phyloP scores from a whole-genome alignment of 768 basidiomycete species.

The Suillus discolor region DNA sequence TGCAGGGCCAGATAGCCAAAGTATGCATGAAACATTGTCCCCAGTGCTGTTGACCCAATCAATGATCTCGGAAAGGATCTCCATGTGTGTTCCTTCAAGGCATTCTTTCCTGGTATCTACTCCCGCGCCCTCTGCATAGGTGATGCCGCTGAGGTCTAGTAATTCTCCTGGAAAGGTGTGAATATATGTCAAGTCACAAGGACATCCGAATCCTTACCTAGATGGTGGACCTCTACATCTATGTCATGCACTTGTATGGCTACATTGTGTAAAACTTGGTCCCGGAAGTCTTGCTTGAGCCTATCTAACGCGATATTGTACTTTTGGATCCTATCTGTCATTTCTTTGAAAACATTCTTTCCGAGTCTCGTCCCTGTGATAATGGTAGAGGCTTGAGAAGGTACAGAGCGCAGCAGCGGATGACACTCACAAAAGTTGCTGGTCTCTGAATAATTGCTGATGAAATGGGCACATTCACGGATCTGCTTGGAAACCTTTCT shows the following conservation, averaged over 20 bases:
- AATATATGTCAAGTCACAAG: too few relatives aligned
- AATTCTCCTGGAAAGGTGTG: neutral
- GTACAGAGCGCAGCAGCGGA: too few relatives aligned
- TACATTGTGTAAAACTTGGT: neutral
- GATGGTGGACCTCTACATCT: too few relatives aligned
- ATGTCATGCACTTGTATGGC: neutral
- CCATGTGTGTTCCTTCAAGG: too few relatives aligned
- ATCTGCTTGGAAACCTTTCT: neutral
- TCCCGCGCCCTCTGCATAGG: too few relatives aligned
- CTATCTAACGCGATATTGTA: constrained; percentile 1
- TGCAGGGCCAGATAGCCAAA: constrained; percentile 13
- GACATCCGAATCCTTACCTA: neutral
- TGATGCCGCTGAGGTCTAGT: too few relatives aligned
- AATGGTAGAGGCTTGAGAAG: neutral
- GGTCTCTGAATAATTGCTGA: too few relatives aligned
- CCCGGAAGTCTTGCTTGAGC: constrained; percentile 8
- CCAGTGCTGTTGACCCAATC: neutral
- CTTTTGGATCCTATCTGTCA: neutral
- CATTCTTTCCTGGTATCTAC: too few relatives aligned
- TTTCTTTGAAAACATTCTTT: neutral
- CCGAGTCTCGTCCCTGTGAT: neutral
- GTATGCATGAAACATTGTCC: neutral
- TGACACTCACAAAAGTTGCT: too few relatives aligned
- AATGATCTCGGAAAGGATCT: too few relatives aligned
- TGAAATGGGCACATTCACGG: too few relatives aligned